phyloP scores from a whole-genome alignment of 169 alveolate species.

The Hepatocystis sp. region DNA sequence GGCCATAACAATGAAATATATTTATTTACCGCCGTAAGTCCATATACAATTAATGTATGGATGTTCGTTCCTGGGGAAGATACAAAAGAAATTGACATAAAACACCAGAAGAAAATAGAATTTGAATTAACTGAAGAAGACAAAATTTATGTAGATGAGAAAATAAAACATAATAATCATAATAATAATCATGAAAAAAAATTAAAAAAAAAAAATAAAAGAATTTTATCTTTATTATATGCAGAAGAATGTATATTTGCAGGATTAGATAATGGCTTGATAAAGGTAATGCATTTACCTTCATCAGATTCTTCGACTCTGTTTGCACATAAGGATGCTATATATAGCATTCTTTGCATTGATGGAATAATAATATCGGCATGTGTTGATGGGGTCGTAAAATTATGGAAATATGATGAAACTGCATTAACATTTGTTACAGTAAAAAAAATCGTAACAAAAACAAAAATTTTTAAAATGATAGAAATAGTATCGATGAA shows the following conservation, averaged over 20 bases:
- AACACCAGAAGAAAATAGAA: constrained; percentile 68
- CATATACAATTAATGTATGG: constrained; percentile 75
- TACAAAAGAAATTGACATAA: constrained; percentile 66
- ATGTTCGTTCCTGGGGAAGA: constrained; percentile 76
- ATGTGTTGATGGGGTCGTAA: constrained; percentile 67
- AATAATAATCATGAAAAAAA: too few relatives aligned
- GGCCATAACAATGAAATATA: constrained; percentile 75
- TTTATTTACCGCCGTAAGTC: constrained; percentile 57
- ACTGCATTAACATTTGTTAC: constrained; percentile 48
- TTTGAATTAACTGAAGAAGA: constrained; percentile 72
- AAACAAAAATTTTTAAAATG: constrained; percentile 73
- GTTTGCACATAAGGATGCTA: constrained; percentile 66
- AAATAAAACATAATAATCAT: constrained; percentile 42
- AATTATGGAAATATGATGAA: constrained; percentile 75
- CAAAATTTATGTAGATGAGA: constrained; percentile 44
- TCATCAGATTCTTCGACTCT: constrained; percentile 75
- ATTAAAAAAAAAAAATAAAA: constrained; percentile 38
- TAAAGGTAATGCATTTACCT: constrained; percentile 71
- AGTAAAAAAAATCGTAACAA: constrained; percentile 60
- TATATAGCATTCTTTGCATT: constrained; percentile 70
- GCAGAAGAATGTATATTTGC: constrained; percentile 78
- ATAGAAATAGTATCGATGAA: constrained; percentile 50
- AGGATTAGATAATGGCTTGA: constrained; percentile 69
- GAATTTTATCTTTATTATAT: constrained; percentile 57
- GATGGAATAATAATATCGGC: constrained; percentile 73